A percentile compares a stretch with the other conserved stretches of the same genome.
These are phyloP conservation scores for Schizonepeta tenuifolia DNA, from an alignment of 257 asterid genomes.

Conservation along the genomic window DNA sequence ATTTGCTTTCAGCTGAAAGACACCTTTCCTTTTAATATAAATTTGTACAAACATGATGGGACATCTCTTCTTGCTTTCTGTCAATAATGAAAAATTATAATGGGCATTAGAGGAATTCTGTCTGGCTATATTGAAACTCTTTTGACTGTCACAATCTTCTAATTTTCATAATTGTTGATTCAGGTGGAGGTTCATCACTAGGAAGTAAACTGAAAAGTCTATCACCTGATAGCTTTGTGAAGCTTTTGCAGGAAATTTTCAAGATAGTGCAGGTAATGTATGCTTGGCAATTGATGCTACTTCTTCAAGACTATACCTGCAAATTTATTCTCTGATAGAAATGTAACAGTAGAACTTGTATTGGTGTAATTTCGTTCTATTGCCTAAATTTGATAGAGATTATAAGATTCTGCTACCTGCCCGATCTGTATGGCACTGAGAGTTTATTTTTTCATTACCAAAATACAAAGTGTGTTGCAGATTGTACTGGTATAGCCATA, in stretches of 20 bases:
- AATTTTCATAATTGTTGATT: slow-evolving; percentile 31
- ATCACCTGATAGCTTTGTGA: slow-evolving; percentile 87
- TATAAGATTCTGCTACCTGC: slow-evolving; percentile 23
- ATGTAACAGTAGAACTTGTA: background rate
- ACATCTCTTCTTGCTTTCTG: slow-evolving; percentile 5
- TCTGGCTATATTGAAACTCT: slow-evolving; percentile 7
- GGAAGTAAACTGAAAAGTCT: slow-evolving; percentile 88
- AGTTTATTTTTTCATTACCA: background rate
- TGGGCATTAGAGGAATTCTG: slow-evolving; percentile 16
- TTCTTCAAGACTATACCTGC: slow-evolving; percentile 29
- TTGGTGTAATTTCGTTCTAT: background rate
- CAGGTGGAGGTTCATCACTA: slow-evolving; percentile 94
- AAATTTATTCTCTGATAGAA: slow-evolving; percentile 18
- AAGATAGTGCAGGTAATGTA: slow-evolving; percentile 91
- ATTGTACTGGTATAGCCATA: background rate
- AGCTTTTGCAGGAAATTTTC: slow-evolving; percentile 85
- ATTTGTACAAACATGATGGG: slow-evolving; percentile 8
- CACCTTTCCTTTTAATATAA: background rate
- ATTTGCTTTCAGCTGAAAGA: slow-evolving; percentile 29
- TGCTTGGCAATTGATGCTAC: slow-evolving; percentile 40
- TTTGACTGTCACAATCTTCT: slow-evolving; percentile 12
- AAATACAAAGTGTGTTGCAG: background rate
- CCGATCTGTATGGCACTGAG: slow-evolving; percentile 17
- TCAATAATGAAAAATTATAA: slow-evolving; percentile 11
- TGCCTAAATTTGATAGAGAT: slow-evolving; percentile 21